phyloP scores from a whole-genome alignment of 495 filamentous ascomycete species.

The Aspergillus taichungensis region DNA sequence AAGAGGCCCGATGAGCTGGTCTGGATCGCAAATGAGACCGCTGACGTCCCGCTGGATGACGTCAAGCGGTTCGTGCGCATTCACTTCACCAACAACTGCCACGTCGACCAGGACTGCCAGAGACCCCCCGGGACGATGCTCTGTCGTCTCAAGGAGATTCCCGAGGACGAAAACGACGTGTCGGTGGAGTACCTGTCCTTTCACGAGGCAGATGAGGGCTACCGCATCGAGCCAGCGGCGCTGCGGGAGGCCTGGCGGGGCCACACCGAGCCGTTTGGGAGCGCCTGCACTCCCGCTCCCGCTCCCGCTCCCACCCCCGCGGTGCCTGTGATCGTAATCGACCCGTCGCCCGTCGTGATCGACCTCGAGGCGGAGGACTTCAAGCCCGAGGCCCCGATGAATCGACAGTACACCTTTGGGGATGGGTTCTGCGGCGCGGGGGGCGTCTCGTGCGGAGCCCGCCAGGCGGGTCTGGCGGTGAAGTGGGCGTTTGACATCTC shows the following conservation, averaged over 20 bases:
- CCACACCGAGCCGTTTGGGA: constrained; percentile 21
- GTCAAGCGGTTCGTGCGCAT: constrained; percentile 20
- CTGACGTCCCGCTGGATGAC: constrained; percentile 9
- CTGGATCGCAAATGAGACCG: constrained; percentile 16
- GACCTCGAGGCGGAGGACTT: constrained; percentile 15
- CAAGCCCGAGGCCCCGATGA: not conserved
- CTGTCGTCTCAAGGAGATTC: constrained; percentile 23
- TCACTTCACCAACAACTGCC: constrained; percentile 25
- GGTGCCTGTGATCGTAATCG: constrained; percentile 3
- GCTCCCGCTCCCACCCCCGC: too few species aligned
- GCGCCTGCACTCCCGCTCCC: not conserved
- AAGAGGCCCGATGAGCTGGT: constrained; percentile 14
- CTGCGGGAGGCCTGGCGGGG: constrained; percentile 28
- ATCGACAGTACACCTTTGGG: constrained; percentile 49
- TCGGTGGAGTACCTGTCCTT: constrained; percentile 22
- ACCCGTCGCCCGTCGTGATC: not conserved
- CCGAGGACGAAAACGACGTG: constrained; percentile 3
- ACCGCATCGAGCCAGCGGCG: not conserved
- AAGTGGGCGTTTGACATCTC: constrained; percentile 57
- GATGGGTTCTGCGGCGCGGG: constrained; percentile 74
- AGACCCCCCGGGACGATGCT: constrained; percentile 8
- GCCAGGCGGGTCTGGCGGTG: constrained; percentile 49
- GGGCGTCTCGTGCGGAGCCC: constrained; percentile 62
- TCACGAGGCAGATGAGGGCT: constrained; percentile 16
- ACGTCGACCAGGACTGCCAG: constrained; percentile 1